Base-by-base conservation (phyloP, 2,329 filamentous ascomycete species). In the Sporothrix inflata region DNA sequence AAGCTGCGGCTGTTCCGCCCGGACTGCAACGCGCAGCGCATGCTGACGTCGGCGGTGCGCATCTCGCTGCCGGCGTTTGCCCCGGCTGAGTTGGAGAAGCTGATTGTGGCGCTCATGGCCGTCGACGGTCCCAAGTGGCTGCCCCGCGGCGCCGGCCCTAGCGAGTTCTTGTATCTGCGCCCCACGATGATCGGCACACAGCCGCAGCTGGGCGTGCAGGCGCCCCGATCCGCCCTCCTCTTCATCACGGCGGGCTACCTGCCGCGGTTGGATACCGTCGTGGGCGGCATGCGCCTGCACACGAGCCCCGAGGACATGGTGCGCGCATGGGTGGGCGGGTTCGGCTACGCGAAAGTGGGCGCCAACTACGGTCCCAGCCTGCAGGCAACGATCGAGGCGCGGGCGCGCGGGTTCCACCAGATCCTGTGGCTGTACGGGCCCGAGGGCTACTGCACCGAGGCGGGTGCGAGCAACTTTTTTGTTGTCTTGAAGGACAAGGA, bases 381-480 rank as follows among this genome's bases (percentile, higher is more conserved):
- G 70, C 85, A 93, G 70, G 92, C 93, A 3, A 94, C 94, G 66
- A 86, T 87, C 21, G 92, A 94, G 80, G 94, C 94, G 3, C 84
- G 90, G 71, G 84, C 83, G 12, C 83, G 88, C 53, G 94, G 95
- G 0, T 98, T 90, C 82, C 89, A 95, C 79, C 95, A 98, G 85
- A 91, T 98, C 71, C 87, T 98, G n/a, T 98, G 94, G 94, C 86
- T 98, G 68, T 96, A 97, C 78, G 94, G 94, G 1, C 81, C 88
- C 53, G 86, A 95, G 76, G 88, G 88, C 69, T 88, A 89, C 79
- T 94, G 97, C 75, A 98, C 94, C 1, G 94, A 98, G 84, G 94
- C 94, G 1, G 94, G 94, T 4, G 94, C 94, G 14, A 93, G 90
- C 78, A 98, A 98, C 83, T 97, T 97, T 83, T 97, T 98, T 78